phyloP scores from a whole-genome alignment of 1,284 basidiomycete genomes.

The Naganishia cerealis region DNA sequence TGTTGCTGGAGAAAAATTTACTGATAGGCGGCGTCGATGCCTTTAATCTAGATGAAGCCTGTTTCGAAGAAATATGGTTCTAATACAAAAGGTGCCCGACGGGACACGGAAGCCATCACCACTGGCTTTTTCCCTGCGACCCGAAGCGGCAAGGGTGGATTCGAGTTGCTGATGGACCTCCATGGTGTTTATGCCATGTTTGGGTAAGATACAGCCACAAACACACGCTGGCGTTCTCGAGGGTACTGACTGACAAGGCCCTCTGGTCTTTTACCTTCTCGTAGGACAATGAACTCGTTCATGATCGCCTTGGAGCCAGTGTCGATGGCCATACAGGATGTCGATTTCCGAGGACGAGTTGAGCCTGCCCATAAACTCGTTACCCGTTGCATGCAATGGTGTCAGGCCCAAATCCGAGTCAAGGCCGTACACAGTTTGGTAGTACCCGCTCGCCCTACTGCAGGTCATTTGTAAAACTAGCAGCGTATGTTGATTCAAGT shows the following conservation, averaged over 20 bases:
- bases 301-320: constrained; percentile 31
- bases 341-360: constrained; percentile 21
- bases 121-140: constrained; percentile 23
- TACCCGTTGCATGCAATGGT: constrained; percentile 29
- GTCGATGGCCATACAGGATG: constrained; percentile 27
- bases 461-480: constrained; percentile 21
- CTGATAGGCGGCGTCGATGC: neutral
- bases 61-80: constrained; percentile 26
- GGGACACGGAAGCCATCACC: constrained; percentile 30
- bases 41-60: constrained; percentile 17
- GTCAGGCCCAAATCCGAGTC: constrained; percentile 29
- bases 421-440: constrained; percentile 32
- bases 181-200: constrained; percentile 30
- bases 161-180: constrained; percentile 30
- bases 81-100: constrained; percentile 18
- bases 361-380: constrained; percentile 29
- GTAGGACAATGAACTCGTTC: constrained; percentile 26
- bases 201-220: constrained; percentile 1
- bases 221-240: neutral
- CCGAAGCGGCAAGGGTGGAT: constrained; percentile 26
- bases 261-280: neutral
- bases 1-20: neutral
- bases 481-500: neutral
- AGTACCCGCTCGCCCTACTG: constrained; percentile 17
- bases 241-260: neutral